A percentile compares a stretch with the other conserved stretches of the same genome.
Evolutionary conservation across 148 eudicot genomes (phyloP).

Genomic region (Bassia scoparia): DNA sequence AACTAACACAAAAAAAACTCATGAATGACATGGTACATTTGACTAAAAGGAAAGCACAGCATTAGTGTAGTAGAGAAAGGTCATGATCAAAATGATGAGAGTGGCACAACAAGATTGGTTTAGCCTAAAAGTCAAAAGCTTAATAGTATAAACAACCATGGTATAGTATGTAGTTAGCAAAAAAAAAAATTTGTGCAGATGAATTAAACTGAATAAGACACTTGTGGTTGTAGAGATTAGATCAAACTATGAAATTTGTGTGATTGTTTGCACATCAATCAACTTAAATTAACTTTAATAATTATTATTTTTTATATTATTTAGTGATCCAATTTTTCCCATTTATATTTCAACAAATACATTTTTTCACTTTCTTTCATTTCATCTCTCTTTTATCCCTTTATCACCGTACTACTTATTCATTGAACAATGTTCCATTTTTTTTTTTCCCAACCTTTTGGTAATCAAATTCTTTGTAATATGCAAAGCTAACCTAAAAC

Average conservation of each 20-base stretch:
- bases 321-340: background rate
- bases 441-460: background rate
- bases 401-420: too few species aligned
- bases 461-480: background rate
- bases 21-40: background rate
- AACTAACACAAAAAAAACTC: background rate
- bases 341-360: background rate
- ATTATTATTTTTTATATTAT: background rate
- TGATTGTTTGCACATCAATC: background rate
- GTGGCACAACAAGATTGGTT: slow-evolving; percentile 6
- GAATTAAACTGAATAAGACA: slow-evolving; percentile 12
- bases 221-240: slow-evolving; percentile 19
- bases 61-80: background rate
- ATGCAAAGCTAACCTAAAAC: too few species aligned
- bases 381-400: background rate
- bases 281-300: background rate
- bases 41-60: background rate
- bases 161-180: background rate
- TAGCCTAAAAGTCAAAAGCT: slow-evolving; percentile 13
- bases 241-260: background rate
- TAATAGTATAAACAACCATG: slow-evolving; percentile 16
- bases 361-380: background rate
- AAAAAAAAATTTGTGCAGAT: slow-evolving; percentile 2
- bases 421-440: background rate
- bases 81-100: slow-evolving; percentile 8